Base-by-base conservation (phyloP, 257 asterid species). In the Plantago elongata region DNA sequence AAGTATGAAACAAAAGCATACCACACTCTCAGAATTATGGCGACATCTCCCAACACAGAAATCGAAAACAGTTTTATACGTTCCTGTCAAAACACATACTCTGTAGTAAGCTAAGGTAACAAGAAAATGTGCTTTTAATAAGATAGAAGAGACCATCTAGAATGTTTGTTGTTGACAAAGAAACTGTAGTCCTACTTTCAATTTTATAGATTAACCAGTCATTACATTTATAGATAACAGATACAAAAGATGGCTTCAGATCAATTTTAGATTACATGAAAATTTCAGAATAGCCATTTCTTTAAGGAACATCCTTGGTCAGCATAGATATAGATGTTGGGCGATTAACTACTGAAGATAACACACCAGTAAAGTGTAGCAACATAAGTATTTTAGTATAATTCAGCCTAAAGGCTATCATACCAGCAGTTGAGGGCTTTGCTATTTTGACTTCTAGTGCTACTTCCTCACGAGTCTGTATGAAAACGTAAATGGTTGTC, bases 21-120 rank as follows among this genome's bases (percentile, higher is more conserved):
- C 97, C 93, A 91, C 98, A 42, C 96, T 84, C 78, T 84, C 93
- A 51, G 96, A 91, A 77, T 77, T 86, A 70, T 91, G 98, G 70
- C 95, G 96, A 60, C 98, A 91, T 73, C 98, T 83, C 60, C 96
- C 98, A 56, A 75, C 77, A 72, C 96, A 91, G 71, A 78, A 91
- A 61, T 88, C 86, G 60, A 91, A 91, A 66, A 79, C 77, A 74
- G 75, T 88, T 13, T 67, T 57, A 71, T 82, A 86, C 18, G 60
- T 67, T 69, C 95, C 98, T 88, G 91, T 51, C 69, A 75, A 12
- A 72, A 57, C 56, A 75, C 34, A 72, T 42, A 51, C 37, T 30
- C 43, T 22, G 65, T 57, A 37, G 12, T 40, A 60, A 51, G 11
- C 51, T 52, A 11, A 13, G 3, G 61, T 56, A 56, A 48, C 18